Conservation (phyloP, 768 basidiomycete genomes). For the Hygrophorus russula region DNA sequence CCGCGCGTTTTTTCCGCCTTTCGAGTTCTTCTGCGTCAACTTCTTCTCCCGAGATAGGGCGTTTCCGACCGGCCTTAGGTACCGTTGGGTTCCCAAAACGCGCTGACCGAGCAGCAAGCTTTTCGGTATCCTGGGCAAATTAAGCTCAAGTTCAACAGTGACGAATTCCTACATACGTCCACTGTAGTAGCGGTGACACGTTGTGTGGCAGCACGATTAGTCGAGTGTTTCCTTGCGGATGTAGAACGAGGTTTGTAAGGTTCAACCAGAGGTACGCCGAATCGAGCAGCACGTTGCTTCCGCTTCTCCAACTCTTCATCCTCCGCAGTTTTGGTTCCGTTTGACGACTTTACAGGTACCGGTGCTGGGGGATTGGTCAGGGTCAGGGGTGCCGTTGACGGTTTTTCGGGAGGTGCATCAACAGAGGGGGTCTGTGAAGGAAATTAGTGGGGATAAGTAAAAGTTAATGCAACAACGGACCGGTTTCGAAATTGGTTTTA, state of each 20-base stretch:
- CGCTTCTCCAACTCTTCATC: conserved; percentile 49
- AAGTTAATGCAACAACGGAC: too few relatives aligned
- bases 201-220: conserved; percentile 4
- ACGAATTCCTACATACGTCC: conserved; percentile 16
- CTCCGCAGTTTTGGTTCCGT: conserved; percentile 10
- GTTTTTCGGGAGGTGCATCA: too few relatives aligned
- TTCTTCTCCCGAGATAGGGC: conserved; percentile 24
- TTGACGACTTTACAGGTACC: not conserved
- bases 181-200: conserved; percentile 2
- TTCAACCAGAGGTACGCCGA: conserved; percentile 53
- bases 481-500: too few relatives aligned
- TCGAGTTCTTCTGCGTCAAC: conserved; percentile 50
- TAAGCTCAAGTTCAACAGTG: not conserved
- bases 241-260: conserved; percentile 15
- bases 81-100: conserved; percentile 34
- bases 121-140: conserved; percentile 31
- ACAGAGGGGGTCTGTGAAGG: too few relatives aligned
- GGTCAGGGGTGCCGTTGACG: not conserved
- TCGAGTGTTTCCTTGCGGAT: conserved; percentile 10
- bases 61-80: conserved; percentile 17
- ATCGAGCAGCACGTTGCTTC: conserved; percentile 54
- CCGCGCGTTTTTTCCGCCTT: conserved; percentile 49
- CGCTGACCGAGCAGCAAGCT: conserved; percentile 39
- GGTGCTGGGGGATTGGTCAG: conserved; percentile 4
- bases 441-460: too few relatives aligned